phyloP scores from a whole-genome alignment of 768 basidiomycete genomes.

The Agrocybe praecox region DNA sequence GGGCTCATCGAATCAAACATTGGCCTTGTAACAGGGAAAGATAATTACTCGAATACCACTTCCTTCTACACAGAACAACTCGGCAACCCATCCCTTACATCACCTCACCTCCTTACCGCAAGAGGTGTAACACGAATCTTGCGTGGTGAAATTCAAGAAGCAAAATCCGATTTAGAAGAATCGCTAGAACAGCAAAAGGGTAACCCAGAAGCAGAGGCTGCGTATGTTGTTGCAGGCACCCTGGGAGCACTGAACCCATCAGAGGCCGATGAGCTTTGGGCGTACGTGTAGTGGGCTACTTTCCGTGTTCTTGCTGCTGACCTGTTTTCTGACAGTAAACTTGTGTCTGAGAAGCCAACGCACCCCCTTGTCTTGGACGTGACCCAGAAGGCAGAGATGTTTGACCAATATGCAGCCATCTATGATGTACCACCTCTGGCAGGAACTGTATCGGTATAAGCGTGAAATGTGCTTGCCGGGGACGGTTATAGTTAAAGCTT shows the following conservation, averaged over 20 bases:
- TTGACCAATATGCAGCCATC: constrained; percentile 62
- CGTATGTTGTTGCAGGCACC: constrained; percentile 63
- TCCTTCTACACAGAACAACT: constrained; percentile 85
- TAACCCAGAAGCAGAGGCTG: constrained; percentile 71
- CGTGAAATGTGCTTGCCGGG: too few species aligned
- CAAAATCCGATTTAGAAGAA: constrained; percentile 79
- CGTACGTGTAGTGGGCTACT: constrained; percentile 42
- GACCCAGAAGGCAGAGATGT: constrained; percentile 58
- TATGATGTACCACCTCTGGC: constrained; percentile 57
- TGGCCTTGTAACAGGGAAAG: constrained; percentile 73
- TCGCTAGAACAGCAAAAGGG: constrained; percentile 63
- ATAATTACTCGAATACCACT: constrained; percentile 55
- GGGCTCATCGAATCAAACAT: constrained; percentile 89
- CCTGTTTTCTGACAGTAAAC: constrained; percentile 31
- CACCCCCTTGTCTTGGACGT: constrained; percentile 75
- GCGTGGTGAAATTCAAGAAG: constrained; percentile 67
- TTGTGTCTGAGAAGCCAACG: constrained; percentile 51
- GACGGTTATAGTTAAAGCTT: constrained; percentile 14
- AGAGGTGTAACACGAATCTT: constrained; percentile 81
- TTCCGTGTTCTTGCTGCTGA: constrained; percentile 4
- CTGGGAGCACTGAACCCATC: constrained; percentile 57
- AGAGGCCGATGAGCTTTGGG: constrained; percentile 71
- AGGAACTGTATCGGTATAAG: constrained; percentile 15
- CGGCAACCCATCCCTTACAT: constrained; percentile 76
- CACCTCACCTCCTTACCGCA: constrained; percentile 74